Evolutionary conservation across 164 flowering plant genomes (phyloP), one percentile per base, ranked within the genome.

Genomic region (Stephania cephalantha): DNA sequence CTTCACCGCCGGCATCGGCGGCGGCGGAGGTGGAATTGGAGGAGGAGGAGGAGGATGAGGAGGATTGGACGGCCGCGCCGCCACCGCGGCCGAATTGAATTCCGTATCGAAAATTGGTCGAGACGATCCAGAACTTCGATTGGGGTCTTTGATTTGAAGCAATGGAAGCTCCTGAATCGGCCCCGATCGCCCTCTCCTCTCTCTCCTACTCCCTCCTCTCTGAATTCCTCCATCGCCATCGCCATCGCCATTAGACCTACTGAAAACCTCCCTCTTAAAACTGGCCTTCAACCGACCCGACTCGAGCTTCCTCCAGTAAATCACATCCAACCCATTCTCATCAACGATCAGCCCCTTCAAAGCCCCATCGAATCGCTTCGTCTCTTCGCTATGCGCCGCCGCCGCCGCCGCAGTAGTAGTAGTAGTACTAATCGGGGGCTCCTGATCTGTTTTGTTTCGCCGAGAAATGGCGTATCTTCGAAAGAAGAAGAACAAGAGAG

Each of bases 271-370:
- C 71, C 79, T 84, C 4, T 75, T 63, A 67, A 86, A 84, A 68
- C 85, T 74, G 15, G 1, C 69, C 68, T 64, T 75, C 22, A 70
- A 52, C 10, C 71, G 69, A 1, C 86, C 84, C 11, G 68, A 69
- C 79, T 91, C 85, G 25, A 90, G 89, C 68, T 85, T 84, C 70
- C 87, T 88, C 98, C 95, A 95, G 68, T 93, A 95, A 63, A 95
- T 80, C 22, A 93, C 91, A 79, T 95, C 99, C 75, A 95, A 78
- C 0, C 98, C 99, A 73, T 91, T 81, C 79, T 95, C 97, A 79
- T 93, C 99, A 2, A 91, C 95, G 15, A 95, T 85, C 78, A 88
- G 68, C 30, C 93, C 97, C 71, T 89, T 92, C 0, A 86, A 65
- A 22, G 83, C 83, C 9, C 92, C 90, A 15, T 83, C 83, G 7